A percentile compares a stretch with the other conserved stretches of the same genome.
Conservation (phyloP, 805 yeast species). For the Yamadazyma ubonensis region DNA sequence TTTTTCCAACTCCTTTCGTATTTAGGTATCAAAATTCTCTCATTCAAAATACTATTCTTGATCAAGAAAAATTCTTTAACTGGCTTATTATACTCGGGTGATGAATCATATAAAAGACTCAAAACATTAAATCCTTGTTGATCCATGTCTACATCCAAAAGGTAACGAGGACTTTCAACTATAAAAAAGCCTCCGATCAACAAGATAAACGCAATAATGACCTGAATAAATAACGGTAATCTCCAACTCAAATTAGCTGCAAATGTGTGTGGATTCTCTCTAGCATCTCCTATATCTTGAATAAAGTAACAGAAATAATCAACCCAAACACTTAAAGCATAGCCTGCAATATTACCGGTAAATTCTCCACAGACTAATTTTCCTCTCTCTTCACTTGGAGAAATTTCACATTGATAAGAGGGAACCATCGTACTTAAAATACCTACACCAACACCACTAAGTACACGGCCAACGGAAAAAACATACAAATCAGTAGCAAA, state of each 20-base stretch:
- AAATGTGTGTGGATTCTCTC: conserved; percentile 33
- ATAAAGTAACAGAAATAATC: conserved; percentile 74
- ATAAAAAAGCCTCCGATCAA: conserved; percentile 74
- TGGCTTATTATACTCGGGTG: conserved; percentile 32
- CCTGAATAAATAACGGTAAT: conserved; percentile 73
- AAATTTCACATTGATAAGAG: conserved; percentile 82
- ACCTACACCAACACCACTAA: conserved; percentile 88
- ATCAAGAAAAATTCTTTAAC: conserved; percentile 46
- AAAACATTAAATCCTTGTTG: conserved; percentile 47
- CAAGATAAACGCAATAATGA: conserved; percentile 65
- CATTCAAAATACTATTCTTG: conserved; percentile 44
- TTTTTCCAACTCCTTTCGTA: conserved; percentile 41
- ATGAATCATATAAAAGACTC: conserved; percentile 27
- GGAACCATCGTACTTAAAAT: conserved; percentile 81
- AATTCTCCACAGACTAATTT: conserved; percentile 83
- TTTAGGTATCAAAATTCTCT: conserved; percentile 37
- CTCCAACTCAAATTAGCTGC: conserved; percentile 64
- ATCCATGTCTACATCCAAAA: conserved; percentile 75
- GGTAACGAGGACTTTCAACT: conserved; percentile 90
- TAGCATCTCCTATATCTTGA: conserved; percentile 47
- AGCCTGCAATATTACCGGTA: conserved; percentile 82
- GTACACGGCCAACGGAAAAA: conserved; percentile 71
- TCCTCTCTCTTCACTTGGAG: conserved; percentile 86
- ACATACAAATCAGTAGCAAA: conserved; percentile 51
- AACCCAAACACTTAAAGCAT: conserved; percentile 81